Percentiles rank a stretch among this genome's conserved stretches.
Conservation (phyloP, 208 protist genomes). For the Trypanosomatidae sp. region DNA sequence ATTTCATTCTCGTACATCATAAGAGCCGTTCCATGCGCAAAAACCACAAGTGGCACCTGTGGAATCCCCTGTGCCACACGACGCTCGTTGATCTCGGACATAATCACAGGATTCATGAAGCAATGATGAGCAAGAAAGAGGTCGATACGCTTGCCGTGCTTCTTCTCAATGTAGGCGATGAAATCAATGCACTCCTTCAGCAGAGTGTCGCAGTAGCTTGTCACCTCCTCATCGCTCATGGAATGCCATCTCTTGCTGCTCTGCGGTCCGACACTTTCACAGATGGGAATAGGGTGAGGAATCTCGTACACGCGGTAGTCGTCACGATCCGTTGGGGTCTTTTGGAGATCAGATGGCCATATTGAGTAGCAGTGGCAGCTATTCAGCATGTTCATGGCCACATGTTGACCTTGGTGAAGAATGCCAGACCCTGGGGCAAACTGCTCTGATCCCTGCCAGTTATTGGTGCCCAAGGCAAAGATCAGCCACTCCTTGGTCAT, state of each 20-base stretch:
- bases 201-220: slow-evolving; percentile 52
- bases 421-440: slow-evolving; percentile 81
- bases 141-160: slow-evolving; percentile 50
- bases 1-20: slow-evolving; percentile 87
- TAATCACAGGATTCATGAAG: slow-evolving; percentile 83
- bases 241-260: slow-evolving; percentile 79
- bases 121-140: slow-evolving; percentile 76
- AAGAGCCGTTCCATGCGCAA: slow-evolving; percentile 75
- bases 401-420: slow-evolving; percentile 74
- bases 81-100: slow-evolving; percentile 59
- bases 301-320: slow-evolving; percentile 81
- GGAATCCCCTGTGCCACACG: slow-evolving; percentile 38
- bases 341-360: slow-evolving; percentile 70
- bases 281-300: slow-evolving; percentile 73
- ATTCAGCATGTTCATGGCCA: slow-evolving; percentile 55
- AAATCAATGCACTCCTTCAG: slow-evolving; percentile 48
- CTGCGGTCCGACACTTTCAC: slow-evolving; percentile 71
- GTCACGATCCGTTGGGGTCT: slow-evolving; percentile 53
- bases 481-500: slow-evolving; percentile 69
- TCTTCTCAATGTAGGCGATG: slow-evolving; percentile 74
- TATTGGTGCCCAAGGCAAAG: slow-evolving; percentile 78
- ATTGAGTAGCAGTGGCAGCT: slow-evolving; percentile 66
- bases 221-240: slow-evolving; percentile 62
- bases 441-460: slow-evolving; percentile 70
- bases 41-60: slow-evolving; percentile 57